Evolutionary conservation across 352 stramenopile genomes (phyloP).

Genomic region (Globisporangium sylvaticum): DNA sequence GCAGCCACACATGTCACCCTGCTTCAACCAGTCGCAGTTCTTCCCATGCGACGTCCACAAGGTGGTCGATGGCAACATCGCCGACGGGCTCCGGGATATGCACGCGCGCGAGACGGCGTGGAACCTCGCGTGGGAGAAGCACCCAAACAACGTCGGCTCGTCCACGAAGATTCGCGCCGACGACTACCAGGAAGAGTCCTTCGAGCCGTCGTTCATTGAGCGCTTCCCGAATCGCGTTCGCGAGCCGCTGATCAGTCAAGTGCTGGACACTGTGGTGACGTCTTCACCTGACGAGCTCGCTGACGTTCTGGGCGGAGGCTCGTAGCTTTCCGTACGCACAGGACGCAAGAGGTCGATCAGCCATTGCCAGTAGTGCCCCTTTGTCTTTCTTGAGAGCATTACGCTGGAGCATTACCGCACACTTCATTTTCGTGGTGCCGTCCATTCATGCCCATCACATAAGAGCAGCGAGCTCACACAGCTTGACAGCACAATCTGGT

Average conservation of each 20-base stretch:
- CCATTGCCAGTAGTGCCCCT: background rate
- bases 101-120: conserved; percentile 32
- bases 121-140: conserved; percentile 58
- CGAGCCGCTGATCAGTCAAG: conserved; percentile 15
- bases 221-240: conserved; percentile 55
- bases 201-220: conserved; percentile 59
- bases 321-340: background rate
- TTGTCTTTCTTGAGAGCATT: background rate
- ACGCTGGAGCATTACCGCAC: too few species aligned
- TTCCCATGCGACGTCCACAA: conserved; percentile 81
- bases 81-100: conserved; percentile 35
- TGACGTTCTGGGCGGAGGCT: conserved; percentile 48
- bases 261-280: conserved; percentile 25
- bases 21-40: conserved; percentile 79
- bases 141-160: conserved; percentile 51
- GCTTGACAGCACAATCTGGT: too few species aligned
- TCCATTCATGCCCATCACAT: background rate
- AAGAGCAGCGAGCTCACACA: too few species aligned
- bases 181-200: conserved; percentile 31
- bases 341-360: background rate
- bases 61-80: conserved; percentile 58
- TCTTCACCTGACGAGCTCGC: conserved; percentile 39
- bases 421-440: background rate
- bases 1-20: conserved; percentile 74
- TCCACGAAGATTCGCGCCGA: conserved; percentile 67